Evolutionary conservation across 2,329 filamentous ascomycete genomes (phyloP), one percentile per base, ranked within the genome.

Genomic region (Fusarium anguioides): DNA sequence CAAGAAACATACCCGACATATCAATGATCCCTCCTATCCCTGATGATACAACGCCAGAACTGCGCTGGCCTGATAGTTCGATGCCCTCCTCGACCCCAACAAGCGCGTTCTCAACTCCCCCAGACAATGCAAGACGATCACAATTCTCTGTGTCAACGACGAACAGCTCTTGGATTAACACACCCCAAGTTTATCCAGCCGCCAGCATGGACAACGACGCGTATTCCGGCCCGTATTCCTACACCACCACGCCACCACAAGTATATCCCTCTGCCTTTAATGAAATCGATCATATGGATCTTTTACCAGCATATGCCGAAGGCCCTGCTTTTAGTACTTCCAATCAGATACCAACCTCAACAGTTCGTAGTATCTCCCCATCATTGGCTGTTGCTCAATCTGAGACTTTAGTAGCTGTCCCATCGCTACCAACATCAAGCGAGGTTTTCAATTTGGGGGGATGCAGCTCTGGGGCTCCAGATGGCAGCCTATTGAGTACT

Each of bases 311-410:
- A 21, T 83, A 79, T 59, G 59, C 76, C 35, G 78, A 81, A 27
- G 75, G 78, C 29, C 71, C 69, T 42, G 52, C 74, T 41, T 74
- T 81, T 53, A 78, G 79, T 37, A 74, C 75, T 51, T 60, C 78
- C 35, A 75, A 79, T 56, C 77, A 79, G 40, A 74, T 77, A 40
- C 79, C 79, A 60, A 65, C 75, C 68, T 78, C 77, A 73, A 77
- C 81, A 74, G 79, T 84, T 78, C 82, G 83, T 80, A 82, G 80
- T 76, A 77, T 81, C 66, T 82, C 82, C 73, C 82, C 83, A 77
- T 78, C 79, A 73, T 74, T 80, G 71, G 79, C 81, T 68, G 78
- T 81, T 74, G 78, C 80, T 74, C 80, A 82, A 77, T 79, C 79
- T 76, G 84, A 84, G 75, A 79, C 81, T 76, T 70, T 86, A 79